These are phyloP conservation scores for Umbelopsis sp. DNA, from an alignment of 192 early-diverging fungal species.

Conservation along the genomic window DNA sequence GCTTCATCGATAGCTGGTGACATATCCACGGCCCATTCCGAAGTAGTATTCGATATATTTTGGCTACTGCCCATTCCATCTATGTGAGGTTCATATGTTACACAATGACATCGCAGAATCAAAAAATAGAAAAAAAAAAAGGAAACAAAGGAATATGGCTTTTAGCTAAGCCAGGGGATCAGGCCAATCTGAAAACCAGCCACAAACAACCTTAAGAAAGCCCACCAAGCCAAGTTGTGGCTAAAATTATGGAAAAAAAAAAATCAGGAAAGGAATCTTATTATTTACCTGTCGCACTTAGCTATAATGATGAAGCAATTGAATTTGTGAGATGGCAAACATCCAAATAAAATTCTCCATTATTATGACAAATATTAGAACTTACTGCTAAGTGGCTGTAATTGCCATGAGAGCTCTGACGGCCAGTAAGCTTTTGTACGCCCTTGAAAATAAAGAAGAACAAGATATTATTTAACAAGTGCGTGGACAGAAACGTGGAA, in stretches of 20 bases:
- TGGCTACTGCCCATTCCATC: background rate
- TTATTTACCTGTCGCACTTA: background rate
- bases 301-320: background rate
- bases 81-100: background rate
- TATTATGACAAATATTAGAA: background rate
- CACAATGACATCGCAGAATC: background rate
- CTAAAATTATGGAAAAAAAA: background rate
- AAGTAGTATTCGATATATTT: conserved; percentile 1
- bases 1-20: conserved; percentile 1
- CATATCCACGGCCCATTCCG: conserved; percentile 17
- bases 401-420: conserved; percentile 1
- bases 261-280: too few relatives aligned
- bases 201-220: too few relatives aligned
- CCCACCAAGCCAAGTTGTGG: background rate
- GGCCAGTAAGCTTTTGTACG: conserved; percentile 2
- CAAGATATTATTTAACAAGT: background rate
- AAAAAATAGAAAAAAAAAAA: too few relatives aligned
- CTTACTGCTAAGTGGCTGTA: conserved; percentile 8
- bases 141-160: too few relatives aligned
- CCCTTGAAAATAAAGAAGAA: background rate
- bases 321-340: background rate
- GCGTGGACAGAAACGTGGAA: background rate
- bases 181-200: too few relatives aligned
- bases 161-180: too few relatives aligned
- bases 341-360: too few relatives aligned